A percentile compares a stretch with the other conserved stretches of the same genome.
Conservation (phyloP, 768 basidiomycete species). For the Tricholoma flavovirens region DNA sequence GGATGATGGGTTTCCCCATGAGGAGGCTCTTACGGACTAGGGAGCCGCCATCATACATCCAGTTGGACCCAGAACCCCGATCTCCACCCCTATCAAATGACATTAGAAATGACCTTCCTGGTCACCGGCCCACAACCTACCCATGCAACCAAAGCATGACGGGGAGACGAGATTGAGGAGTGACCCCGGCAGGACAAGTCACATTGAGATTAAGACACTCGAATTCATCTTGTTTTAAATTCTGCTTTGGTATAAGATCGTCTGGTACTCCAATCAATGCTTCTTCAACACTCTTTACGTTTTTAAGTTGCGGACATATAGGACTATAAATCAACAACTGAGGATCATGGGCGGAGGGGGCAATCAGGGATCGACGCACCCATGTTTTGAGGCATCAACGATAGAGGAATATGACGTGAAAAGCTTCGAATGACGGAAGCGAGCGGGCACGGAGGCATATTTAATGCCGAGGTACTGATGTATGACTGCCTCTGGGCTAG, state of each 20-base stretch:
- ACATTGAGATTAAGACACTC: conserved; percentile 79
- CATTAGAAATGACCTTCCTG: conserved; percentile 6
- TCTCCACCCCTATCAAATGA: conserved; percentile 52
- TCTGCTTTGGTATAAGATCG: conserved; percentile 47
- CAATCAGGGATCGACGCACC: conserved; percentile 37
- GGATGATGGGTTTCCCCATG: conserved; percentile 57
- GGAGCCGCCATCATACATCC: conserved; percentile 71
- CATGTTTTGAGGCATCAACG: conserved; percentile 60
- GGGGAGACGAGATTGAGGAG: conserved; percentile 48
- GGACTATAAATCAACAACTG: conserved; percentile 38
- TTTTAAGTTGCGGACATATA: conserved; percentile 63
- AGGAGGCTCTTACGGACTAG: conserved; percentile 64
- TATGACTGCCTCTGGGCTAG: conserved; percentile 48
- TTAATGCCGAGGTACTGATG: conserved; percentile 77
- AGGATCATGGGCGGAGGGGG: not conserved
- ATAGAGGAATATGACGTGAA: conserved; percentile 49
- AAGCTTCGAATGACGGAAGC: conserved; percentile 70
- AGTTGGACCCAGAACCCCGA: conserved; percentile 67
- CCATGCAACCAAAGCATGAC: conserved; percentile 89
- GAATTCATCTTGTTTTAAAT: conserved; percentile 63
- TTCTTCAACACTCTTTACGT: conserved; percentile 46
- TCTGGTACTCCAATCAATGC: conserved; percentile 54
- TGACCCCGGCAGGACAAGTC: conserved; percentile 60
- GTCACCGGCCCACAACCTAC: conserved; percentile 33
- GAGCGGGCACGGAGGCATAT: conserved; percentile 66